Base-by-base conservation (phyloP, 352 stramenopile species). In the Globisporangium camurandrum region DNA sequence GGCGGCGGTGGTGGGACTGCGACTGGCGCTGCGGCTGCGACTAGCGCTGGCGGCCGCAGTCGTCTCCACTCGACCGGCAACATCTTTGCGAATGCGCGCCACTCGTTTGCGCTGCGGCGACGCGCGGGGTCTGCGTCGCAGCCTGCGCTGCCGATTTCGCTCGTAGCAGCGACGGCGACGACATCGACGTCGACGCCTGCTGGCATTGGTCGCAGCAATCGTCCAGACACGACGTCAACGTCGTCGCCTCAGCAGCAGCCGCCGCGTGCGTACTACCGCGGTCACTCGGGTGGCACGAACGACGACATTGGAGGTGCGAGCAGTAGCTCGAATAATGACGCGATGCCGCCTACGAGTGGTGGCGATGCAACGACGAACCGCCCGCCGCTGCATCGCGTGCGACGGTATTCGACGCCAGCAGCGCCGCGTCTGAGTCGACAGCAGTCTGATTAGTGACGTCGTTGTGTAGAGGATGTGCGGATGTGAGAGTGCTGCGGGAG, bases 51-150 rank as follows among this genome's bases (percentile, higher is more conserved):
- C 46, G 63, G 55, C 24, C 55, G 55, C 6, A 41, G 53, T 7
- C 55, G 55, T 19, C 55, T 56, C 8, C 55, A 60, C 26, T 88
- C 80, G 40, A 66, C 63, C 1, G 76, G 77, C 30, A 91, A 84
- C 46, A 53, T 88, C 40, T 88, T 88, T 61, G 75, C 69, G 2
- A 75, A 62, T 9, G 71, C 75, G 1, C 75, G 75, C 16, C 77
- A 87, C 55, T 75, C 65, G 44, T 64, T 66, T 22, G 69, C 67
- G 7, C n/a, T n/a, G n/a, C 70, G 73, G 24, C 53, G 56, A 9
- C 78, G 75, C 0, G 79, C 88, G 51, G 81, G 80, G 17, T 86
- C 74, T 4, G 46, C 61, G 6, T 66, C 69, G 8, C 36, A 46
- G 24, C 27, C 23, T 8, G 1, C 43, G 56, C 20, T 16, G 44